Conservation (phyloP, 768 basidiomycete species). For the Tylopilus sp. region DNA sequence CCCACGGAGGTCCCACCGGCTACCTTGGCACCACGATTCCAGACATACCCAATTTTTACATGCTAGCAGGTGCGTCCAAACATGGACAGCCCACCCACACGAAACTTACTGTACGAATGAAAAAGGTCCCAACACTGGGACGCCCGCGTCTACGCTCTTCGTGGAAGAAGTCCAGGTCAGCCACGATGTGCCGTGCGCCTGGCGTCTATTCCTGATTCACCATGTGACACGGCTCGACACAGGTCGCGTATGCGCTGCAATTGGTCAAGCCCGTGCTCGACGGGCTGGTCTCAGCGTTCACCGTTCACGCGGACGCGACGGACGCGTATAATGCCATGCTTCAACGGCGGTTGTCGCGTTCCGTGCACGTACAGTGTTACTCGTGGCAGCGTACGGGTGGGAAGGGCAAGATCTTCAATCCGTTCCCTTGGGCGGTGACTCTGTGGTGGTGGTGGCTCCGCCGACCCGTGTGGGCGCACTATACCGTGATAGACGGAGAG, state of each 20-base stretch:
- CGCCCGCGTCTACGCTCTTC: neutral
- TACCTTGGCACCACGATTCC: neutral
- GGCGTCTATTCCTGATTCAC: neutral
- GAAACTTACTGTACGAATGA: neutral
- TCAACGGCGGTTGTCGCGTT: constrained; percentile 16
- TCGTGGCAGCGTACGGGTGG: constrained; percentile 42
- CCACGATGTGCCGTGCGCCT: neutral
- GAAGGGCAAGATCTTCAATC: constrained; percentile 35
- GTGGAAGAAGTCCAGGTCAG: neutral
- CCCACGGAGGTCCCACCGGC: neutral
- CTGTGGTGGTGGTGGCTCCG: constrained; percentile 37
- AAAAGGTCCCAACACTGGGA: neutral
- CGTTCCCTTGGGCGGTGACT: constrained; percentile 38
- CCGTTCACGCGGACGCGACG: constrained; percentile 21
- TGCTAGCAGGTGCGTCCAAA: neutral
- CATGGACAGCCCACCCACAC: neutral
- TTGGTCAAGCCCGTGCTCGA: neutral
- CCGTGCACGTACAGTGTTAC: constrained; percentile 28
- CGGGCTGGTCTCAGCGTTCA: constrained; percentile 19
- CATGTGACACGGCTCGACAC: too few species aligned
- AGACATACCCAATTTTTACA: neutral
- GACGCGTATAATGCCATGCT: constrained; percentile 26
- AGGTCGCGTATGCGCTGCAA: neutral
- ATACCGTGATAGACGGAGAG: constrained; percentile 36
- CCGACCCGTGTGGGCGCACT: constrained; percentile 34